These are phyloP conservation scores for Phialemoniopsis sp. DNA, from an alignment of 2,329 filamentous ascomycete species.

Conservation along the genomic window DNA sequence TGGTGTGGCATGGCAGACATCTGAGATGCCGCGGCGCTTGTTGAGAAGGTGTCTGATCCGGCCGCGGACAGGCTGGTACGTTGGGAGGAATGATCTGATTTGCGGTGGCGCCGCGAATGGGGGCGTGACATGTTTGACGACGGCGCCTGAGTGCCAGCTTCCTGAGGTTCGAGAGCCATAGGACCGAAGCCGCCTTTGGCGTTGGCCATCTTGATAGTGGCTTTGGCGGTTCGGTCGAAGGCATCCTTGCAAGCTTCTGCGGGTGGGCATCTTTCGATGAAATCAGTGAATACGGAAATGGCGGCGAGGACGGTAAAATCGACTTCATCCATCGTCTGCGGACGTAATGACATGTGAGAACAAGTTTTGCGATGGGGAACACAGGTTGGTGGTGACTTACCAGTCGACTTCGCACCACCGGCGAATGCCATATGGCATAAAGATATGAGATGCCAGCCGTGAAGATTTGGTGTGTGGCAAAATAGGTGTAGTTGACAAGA, in stretches of 20 bases:
- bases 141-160: neutral
- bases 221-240: slow-evolving; percentile 91
- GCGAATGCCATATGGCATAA: slow-evolving; percentile 96
- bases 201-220: slow-evolving; percentile 91
- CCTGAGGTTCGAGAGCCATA: neutral
- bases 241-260: slow-evolving; percentile 93
- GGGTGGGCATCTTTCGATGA: slow-evolving; percentile 92
- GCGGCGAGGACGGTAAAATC: slow-evolving; percentile 93
- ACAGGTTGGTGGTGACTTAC: slow-evolving; percentile 50
- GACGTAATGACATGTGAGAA: no score
- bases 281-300: slow-evolving; percentile 85
- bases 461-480: slow-evolving; percentile 94
- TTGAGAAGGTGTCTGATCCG: no score
- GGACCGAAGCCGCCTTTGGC: slow-evolving; percentile 77
- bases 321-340: slow-evolving; percentile 84
- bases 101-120: no score
- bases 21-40: no score
- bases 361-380: no score
- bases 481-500: slow-evolving; percentile 91
- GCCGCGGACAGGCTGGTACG: no score
- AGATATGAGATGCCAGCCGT: slow-evolving; percentile 96
- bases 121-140: no score
- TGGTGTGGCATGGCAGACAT: no score
- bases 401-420: slow-evolving; percentile 78
- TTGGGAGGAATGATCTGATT: no score